Evolutionary conservation across 2,329 filamentous ascomycete genomes (phyloP).

Genomic region (Aspergillus latus): DNA sequence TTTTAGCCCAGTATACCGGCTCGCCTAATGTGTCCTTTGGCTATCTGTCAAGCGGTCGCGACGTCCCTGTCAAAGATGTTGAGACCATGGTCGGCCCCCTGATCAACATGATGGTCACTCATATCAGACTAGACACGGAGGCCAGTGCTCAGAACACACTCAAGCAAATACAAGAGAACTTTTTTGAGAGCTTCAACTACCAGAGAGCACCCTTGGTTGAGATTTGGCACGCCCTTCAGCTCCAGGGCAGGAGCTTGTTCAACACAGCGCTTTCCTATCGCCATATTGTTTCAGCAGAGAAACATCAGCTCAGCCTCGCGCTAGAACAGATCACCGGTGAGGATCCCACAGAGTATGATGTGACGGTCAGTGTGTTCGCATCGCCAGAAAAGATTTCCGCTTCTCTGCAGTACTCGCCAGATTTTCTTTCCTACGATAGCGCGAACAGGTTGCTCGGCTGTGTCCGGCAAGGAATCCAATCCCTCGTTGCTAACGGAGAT

Average conservation of each 20-base stretch:
- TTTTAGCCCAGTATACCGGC: slow-evolving; percentile 10
- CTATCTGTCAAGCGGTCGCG: slow-evolving; percentile 9
- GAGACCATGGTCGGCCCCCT: slow-evolving; percentile 10
- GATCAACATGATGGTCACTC: slow-evolving; percentile 13
- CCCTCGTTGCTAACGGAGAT: background rate
- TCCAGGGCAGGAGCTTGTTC: slow-evolving; percentile 11
- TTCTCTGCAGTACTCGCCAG: slow-evolving; percentile 5
- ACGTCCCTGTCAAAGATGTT: slow-evolving; percentile 7
- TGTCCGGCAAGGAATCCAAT: slow-evolving; percentile 1
- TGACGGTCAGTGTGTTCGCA: slow-evolving; percentile 7
- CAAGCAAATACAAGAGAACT: slow-evolving; percentile 9
- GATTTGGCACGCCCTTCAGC: slow-evolving; percentile 14
- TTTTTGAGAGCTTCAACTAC: slow-evolving; percentile 12
- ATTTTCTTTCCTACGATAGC: background rate
- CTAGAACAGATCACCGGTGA: slow-evolving; percentile 6
- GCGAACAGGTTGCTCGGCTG: slow-evolving; percentile 1
- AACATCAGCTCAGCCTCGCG: background rate
- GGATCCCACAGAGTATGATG: slow-evolving; percentile 11
- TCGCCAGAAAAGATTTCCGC: background rate
- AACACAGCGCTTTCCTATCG: slow-evolving; percentile 15
- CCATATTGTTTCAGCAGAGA: slow-evolving; percentile 1
- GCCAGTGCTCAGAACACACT: background rate
- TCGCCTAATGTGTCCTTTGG: slow-evolving; percentile 11
- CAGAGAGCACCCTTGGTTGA: slow-evolving; percentile 11
- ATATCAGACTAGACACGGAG: background rate